Evolutionary conservation across 495 filamentous ascomycete genomes (phyloP).

Genomic region (Penicillium mononematosum): DNA sequence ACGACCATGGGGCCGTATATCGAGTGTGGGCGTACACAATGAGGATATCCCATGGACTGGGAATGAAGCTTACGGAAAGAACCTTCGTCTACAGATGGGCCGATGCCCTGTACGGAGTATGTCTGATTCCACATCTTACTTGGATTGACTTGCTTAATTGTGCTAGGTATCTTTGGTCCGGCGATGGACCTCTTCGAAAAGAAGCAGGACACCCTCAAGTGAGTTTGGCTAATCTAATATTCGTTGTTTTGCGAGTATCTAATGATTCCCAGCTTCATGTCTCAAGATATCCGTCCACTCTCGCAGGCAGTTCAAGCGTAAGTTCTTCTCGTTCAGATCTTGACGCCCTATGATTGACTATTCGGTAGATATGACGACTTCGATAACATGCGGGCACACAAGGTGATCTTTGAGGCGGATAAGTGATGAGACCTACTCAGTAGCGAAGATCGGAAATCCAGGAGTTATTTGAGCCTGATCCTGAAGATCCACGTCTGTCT

Average conservation of each 20-base stretch:
- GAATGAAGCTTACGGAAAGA: constrained; percentile 84
- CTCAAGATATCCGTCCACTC: constrained; percentile 36
- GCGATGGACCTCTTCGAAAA: constrained; percentile 68
- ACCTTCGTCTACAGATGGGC: constrained; percentile 84
- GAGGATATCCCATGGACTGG: constrained; percentile 86
- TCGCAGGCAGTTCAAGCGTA: constrained; percentile 38
- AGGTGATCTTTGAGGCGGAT: constrained; percentile 39
- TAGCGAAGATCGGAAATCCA: no score
- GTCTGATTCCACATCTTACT: not conserved
- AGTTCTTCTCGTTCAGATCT: constrained; percentile 5
- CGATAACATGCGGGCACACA: constrained; percentile 37
- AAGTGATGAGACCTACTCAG: constrained; percentile 15
- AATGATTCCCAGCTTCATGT: constrained; percentile 34
- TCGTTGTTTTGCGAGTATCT: constrained; percentile 8
- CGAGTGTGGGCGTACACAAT: constrained; percentile 86
- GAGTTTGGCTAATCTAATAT: constrained; percentile 3
- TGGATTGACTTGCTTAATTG: constrained; percentile 2
- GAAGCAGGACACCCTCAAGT: constrained; percentile 37
- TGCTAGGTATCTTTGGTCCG: constrained; percentile 45
- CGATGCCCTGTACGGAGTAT: constrained; percentile 72
- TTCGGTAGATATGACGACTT: constrained; percentile 34
- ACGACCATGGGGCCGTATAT: constrained; percentile 81
- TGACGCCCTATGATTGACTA: not conserved
- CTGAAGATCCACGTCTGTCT: not conserved
- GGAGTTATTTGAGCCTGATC: not conserved